Conservation (phyloP, 2,329 filamentous ascomycete species). For the Paracorniculantispora psalliotae region DNA sequence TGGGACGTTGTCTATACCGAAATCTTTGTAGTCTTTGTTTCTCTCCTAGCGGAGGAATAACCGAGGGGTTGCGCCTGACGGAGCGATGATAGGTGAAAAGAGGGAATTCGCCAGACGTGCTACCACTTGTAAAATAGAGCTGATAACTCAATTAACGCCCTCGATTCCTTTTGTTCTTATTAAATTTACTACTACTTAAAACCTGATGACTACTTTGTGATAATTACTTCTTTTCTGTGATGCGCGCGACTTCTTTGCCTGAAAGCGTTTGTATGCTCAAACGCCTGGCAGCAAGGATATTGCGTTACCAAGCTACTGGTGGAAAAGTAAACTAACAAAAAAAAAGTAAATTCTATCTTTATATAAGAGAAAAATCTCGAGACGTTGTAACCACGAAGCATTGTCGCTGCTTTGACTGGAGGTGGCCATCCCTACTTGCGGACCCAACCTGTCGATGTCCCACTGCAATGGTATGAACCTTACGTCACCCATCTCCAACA, state of each 20-base stretch:
- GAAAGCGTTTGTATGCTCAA: too few relatives aligned
- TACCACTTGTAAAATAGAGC: constrained; percentile 61
- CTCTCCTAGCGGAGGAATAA: constrained; percentile 41
- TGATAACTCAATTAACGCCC: constrained; percentile 56
- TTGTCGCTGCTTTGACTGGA: not conserved
- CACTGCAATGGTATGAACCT: not conserved
- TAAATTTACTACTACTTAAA: constrained; percentile 20
- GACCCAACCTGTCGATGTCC: not conserved
- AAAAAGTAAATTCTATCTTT: too few relatives aligned
- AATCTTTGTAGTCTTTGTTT: constrained; percentile 37
- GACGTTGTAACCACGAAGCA: too few relatives aligned
- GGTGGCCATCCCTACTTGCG: not conserved
- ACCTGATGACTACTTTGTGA: too few relatives aligned
- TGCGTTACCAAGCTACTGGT: too few relatives aligned
- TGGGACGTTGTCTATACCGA: constrained; percentile 44
- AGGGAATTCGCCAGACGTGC: constrained; percentile 44
- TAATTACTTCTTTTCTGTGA: not conserved
- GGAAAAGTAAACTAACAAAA: too few relatives aligned
- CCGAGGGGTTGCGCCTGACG: constrained; percentile 43
- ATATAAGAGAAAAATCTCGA: too few relatives aligned
- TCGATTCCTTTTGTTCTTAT: constrained; percentile 53
- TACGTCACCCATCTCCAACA: constrained; percentile 2
- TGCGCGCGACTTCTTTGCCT: not conserved
- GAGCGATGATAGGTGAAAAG: constrained; percentile 39
- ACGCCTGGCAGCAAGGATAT: too few relatives aligned